Percentiles rank a stretch among this genome's conserved stretches.
Evolutionary conservation across 2,329 filamentous ascomycete genomes (phyloP).

Genomic region (Penicillium sclerotiorum): DNA sequence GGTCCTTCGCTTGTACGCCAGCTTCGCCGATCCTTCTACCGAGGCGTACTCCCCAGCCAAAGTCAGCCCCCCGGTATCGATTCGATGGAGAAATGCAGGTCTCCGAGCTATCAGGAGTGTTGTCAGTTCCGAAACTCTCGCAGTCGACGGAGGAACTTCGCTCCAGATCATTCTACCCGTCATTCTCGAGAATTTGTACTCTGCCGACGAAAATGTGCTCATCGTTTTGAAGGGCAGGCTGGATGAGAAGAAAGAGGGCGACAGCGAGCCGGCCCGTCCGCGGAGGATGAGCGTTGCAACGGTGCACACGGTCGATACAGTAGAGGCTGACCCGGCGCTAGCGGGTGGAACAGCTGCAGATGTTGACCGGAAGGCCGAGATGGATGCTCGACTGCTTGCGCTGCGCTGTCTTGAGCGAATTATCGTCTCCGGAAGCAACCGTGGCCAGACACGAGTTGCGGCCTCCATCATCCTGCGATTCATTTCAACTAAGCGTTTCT

Average conservation of each 20-base stretch:
- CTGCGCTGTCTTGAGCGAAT: conserved; percentile 85
- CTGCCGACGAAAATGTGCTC: conserved; percentile 63
- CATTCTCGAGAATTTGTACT: conserved; percentile 83
- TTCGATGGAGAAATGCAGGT: conserved; percentile 76
- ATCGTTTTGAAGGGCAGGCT: conserved; percentile 68
- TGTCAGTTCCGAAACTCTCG: conserved; percentile 76
- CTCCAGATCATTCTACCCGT: conserved; percentile 79
- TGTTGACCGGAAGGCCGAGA: conserved; percentile 85
- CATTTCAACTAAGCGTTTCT: conserved; percentile 60
- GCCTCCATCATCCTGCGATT: conserved; percentile 75
- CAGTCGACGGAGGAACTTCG: conserved; percentile 73
- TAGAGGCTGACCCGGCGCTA: conserved; percentile 65
- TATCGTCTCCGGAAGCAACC: conserved; percentile 74
- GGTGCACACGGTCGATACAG: conserved; percentile 70
- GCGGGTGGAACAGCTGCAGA: conserved; percentile 80
- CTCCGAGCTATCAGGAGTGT: conserved; percentile 79
- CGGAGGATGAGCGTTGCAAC: conserved; percentile 80
- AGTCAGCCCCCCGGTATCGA: conserved; percentile 70
- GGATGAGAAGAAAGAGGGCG: conserved; percentile 67
- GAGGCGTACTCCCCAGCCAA: conserved; percentile 51
- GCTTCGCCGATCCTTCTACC: conserved; percentile 70
- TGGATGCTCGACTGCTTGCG: conserved; percentile 82
- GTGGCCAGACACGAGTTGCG: conserved; percentile 76
- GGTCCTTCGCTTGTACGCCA: conserved; percentile 77
- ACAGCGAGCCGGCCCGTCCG: conserved; percentile 64